Base-by-base conservation (phyloP, 1,284 basidiomycete genomes). In the Ceratobasidium sp. region DNA sequence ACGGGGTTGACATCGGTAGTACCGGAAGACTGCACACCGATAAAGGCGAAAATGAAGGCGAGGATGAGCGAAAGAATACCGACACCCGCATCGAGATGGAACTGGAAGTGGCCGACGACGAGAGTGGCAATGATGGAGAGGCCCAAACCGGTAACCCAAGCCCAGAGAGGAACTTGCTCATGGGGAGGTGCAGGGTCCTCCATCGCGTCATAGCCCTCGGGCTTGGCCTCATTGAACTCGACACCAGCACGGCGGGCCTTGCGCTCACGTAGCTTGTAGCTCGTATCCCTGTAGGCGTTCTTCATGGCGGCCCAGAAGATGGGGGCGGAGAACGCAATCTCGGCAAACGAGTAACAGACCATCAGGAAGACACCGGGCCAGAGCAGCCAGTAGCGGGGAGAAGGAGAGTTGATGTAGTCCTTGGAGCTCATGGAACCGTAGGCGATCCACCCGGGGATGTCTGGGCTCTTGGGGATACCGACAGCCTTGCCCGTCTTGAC, bases 31-130 rank as follows among this genome's bases (percentile, higher is more conserved):
- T 88, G 86, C 15, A 88, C 85, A 68, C 85, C 87, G 73, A 89
- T 85, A 79, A 89, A 88, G 29, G 87, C 87, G 80, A 89, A 88
- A 55, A 88, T 62, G 80, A 88, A 88, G 53, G 85, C 85, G 55
- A 89, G 82, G 73, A 88, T 42, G 60, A 85, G 80, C 3, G 84
- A 77, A 31, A 87, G 79, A 72, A 87, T 78, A 20, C 82, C 84
- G 64, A 86, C 82, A 27, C 85, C 84, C 70, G 87, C 84, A 72
- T 86, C 86, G 80, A 86, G 82, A 72, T 81, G 75, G 79, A 85
- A 87, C 53, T 82, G 78, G 40, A 83, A 85, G 12, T 82, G 81
- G 68, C 86, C 82, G 68, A 88, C 86, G 15, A 84, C 79, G 74
- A 82, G 82, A 54, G 80, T 85, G 76, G 86, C 78, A 75, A 87